These are phyloP conservation scores for Leishmania arabica DNA, from an alignment of 208 protist species.

Conservation along the genomic window DNA sequence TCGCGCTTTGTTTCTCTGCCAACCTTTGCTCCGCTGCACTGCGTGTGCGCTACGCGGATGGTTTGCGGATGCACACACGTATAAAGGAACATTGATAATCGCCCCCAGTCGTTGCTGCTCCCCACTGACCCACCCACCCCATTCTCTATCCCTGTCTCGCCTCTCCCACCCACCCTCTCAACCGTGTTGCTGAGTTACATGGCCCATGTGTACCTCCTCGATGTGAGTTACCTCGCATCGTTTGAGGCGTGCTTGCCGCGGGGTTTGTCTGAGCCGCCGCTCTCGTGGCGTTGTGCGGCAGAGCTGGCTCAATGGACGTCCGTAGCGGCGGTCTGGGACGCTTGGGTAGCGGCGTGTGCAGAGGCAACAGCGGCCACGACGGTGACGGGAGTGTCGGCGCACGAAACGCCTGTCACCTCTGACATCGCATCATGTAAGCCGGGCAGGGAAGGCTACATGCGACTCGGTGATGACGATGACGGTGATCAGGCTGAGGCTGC, in stretches of 20 bases:
- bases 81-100: not conserved
- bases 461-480: not conserved
- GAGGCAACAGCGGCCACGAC: not conserved
- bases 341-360: slow-evolving; percentile 14
- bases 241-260: not conserved
- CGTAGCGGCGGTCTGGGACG: slow-evolving; percentile 2
- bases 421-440: not conserved
- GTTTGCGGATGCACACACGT: not conserved
- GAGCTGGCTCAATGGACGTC: slow-evolving; percentile 38
- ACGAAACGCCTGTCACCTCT: not conserved
- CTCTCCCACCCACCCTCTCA: not conserved
- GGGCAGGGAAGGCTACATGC: not conserved
- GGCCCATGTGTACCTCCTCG: slow-evolving; percentile 37
- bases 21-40: not conserved
- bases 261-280: not conserved
- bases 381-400: not conserved
- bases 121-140: not conserved
- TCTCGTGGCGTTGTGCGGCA: slow-evolving; percentile 35
- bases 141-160: not conserved
- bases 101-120: not conserved
- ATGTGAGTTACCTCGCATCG: slow-evolving; percentile 19
- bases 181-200: slow-evolving; percentile 5
- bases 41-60: not conserved
- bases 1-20: not conserved
- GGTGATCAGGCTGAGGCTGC: not conserved